Percentiles rank a stretch among this genome's conserved stretches.
Evolutionary conservation across 495 filamentous ascomycete genomes (phyloP).

Genomic region (Darksidea phi): DNA sequence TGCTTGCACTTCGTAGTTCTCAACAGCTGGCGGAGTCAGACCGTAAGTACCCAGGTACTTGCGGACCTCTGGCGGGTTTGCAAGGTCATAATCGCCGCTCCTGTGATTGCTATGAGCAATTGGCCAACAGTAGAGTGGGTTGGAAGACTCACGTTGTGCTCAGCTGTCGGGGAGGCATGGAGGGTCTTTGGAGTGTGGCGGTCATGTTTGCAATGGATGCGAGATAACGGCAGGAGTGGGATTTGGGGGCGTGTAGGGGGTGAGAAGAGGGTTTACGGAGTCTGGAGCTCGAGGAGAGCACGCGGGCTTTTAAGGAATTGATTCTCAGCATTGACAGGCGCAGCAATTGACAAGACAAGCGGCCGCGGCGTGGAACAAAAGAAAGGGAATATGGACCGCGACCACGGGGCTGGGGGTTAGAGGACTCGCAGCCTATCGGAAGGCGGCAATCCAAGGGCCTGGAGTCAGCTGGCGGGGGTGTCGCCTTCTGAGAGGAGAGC

Average conservation of each 20-base stretch:
- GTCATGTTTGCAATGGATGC: constrained; percentile 40
- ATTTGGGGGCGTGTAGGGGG: no score
- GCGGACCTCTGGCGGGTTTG: constrained; percentile 62
- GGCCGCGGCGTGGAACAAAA: constrained; percentile 32
- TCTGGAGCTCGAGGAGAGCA: constrained; percentile 8
- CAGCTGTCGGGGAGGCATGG: constrained; percentile 22
- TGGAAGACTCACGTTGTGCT: constrained; percentile 35
- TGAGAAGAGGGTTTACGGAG: constrained; percentile 1
- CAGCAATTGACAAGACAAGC: constrained; percentile 13
- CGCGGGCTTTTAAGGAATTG: constrained; percentile 30
- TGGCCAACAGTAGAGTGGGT: background rate
- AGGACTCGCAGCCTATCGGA: constrained; percentile 22
- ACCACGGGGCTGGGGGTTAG: constrained; percentile 12
- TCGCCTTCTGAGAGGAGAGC: constrained; percentile 22
- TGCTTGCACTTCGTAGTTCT: constrained; percentile 67
- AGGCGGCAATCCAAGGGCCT: background rate
- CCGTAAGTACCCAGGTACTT: constrained; percentile 70
- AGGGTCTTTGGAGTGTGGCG: constrained; percentile 18
- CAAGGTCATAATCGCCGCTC: constrained; percentile 57
- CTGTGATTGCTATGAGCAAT: constrained; percentile 28
- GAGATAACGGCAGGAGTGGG: constrained; percentile 16
- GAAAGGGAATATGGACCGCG: constrained; percentile 24
- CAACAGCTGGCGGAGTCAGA: constrained; percentile 66
- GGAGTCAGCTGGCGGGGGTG: constrained; percentile 17
- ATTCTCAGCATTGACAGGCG: constrained; percentile 31